Percentiles rank a stretch among this genome's conserved stretches.
These are phyloP conservation scores for Naegleria fowleri DNA, from an alignment of 208 protist species.

Conservation along the genomic window DNA sequence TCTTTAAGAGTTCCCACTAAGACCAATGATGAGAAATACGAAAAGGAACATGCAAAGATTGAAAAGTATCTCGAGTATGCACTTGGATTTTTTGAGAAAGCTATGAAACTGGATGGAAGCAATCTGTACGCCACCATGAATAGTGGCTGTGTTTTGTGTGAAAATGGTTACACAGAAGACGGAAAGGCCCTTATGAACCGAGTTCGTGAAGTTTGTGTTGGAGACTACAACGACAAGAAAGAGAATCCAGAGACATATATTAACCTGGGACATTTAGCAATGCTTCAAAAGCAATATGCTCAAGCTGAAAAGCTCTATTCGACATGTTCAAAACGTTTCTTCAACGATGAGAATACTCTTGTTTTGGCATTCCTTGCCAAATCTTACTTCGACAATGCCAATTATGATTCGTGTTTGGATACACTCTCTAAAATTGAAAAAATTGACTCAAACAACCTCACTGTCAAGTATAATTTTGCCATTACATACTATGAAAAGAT, in stretches of 20 bases:
- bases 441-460: conserved; percentile 32
- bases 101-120: conserved; percentile 30
- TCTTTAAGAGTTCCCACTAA: background rate
- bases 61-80: conserved; percentile 40
- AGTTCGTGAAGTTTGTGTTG: conserved; percentile 17
- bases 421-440: conserved; percentile 40
- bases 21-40: background rate
- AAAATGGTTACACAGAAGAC: conserved; percentile 36
- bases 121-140: conserved; percentile 52
- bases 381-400: conserved; percentile 34
- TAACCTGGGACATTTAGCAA: conserved; percentile 38
- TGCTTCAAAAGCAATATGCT: conserved; percentile 35
- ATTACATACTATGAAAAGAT: conserved; percentile 32
- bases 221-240: background rate
- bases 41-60: conserved; percentile 13
- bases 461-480: conserved; percentile 42
- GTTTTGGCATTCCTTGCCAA: conserved; percentile 42
- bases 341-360: conserved; percentile 29
- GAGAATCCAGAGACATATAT: conserved; percentile 32
- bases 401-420: conserved; percentile 35
- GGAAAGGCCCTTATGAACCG: conserved; percentile 45
- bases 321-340: conserved; percentile 40
- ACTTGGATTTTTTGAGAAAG: conserved; percentile 33
- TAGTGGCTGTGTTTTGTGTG: conserved; percentile 44
- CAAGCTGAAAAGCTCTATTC: conserved; percentile 39